A percentile compares a stretch with the other conserved stretches of the same genome.
Evolutionary conservation across 257 asterid genomes (phyloP).

Genomic region (Euphrasia confusa): DNA sequence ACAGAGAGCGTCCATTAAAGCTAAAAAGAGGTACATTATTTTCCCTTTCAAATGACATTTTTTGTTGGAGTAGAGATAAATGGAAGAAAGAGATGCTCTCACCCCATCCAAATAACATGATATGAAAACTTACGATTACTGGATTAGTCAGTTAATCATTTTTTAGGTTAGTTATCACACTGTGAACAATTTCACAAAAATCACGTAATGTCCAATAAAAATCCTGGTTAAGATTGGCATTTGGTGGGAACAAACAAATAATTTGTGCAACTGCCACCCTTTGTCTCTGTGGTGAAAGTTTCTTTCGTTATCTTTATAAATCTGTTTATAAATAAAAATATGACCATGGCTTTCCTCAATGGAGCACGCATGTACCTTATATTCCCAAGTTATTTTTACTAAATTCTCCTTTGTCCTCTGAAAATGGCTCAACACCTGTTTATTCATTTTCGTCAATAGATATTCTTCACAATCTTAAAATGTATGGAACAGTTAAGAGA

Average conservation of each 20-base stretch:
- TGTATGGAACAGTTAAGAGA: too few relatives aligned
- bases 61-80: slow-evolving; percentile 7
- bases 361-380: not conserved
- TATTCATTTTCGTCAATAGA: not conserved
- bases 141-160: not conserved
- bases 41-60: slow-evolving; percentile 10
- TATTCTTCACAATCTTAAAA: not conserved
- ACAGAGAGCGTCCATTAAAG: slow-evolving; percentile 50
- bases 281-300: not conserved
- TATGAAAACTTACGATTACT: not conserved
- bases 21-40: slow-evolving; percentile 55
- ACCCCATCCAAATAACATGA: too few relatives aligned
- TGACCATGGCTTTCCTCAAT: not conserved
- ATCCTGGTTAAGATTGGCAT: too few relatives aligned
- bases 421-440: not conserved
- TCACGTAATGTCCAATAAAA: too few relatives aligned
- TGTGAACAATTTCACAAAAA: not conserved
- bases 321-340: not conserved
- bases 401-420: slow-evolving; percentile 1
- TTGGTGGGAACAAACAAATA: too few relatives aligned
- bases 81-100: not conserved
- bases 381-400: not conserved
- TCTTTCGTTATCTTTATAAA: slow-evolving; percentile 1
- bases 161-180: slow-evolving; percentile 1
- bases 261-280: not conserved